These are phyloP conservation scores for Globisporangium cederbergense DNA, from an alignment of 352 stramenopile genomes.

Conservation along the genomic window DNA sequence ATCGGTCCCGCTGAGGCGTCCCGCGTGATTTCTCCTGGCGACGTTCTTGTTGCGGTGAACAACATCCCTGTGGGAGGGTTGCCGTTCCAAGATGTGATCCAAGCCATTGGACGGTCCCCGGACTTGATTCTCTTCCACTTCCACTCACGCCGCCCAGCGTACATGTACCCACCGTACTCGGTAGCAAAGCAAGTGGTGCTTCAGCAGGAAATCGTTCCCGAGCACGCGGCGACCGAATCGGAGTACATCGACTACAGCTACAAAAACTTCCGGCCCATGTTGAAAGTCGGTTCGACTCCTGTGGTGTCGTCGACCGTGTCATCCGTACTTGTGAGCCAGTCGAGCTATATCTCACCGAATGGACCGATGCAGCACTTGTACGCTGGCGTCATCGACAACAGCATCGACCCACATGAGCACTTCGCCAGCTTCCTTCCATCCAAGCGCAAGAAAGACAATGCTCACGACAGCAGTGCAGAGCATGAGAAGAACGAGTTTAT, in stretches of 20 bases:
- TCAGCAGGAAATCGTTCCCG: conserved; percentile 25
- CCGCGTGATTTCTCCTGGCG: conserved; percentile 63
- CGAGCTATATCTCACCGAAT: conserved; percentile 71
- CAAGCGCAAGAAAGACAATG: conserved; percentile 20
- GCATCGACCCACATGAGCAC: conserved; percentile 86
- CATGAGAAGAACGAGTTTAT: conserved; percentile 67
- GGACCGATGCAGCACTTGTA: conserved; percentile 88
- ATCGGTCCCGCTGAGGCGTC: conserved; percentile 74
- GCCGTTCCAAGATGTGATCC: conserved; percentile 76
- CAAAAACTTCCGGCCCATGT: conserved; percentile 51
- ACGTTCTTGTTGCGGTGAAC: conserved; percentile 82
- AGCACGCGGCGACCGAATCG: conserved; percentile 42
- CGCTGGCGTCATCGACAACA: conserved; percentile 86
- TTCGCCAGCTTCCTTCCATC: conserved; percentile 83
- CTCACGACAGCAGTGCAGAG: conserved; percentile 11
- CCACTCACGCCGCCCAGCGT: conserved; percentile 61
- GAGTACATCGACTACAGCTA: conserved; percentile 74
- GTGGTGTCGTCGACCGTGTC: conserved; percentile 23
- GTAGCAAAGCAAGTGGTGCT: conserved; percentile 57
- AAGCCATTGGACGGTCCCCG: conserved; percentile 59
- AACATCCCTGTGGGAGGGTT: conserved; percentile 48
- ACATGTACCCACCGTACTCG: conserved; percentile 67
- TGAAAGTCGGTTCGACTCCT: conserved; percentile 45
- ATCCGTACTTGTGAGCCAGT: conserved; percentile 34
- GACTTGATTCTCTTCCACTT: conserved; percentile 81